These are phyloP conservation scores for Plasmodium vivax DNA, from an alignment of 169 alveolate genomes.

Conservation along the genomic window DNA sequence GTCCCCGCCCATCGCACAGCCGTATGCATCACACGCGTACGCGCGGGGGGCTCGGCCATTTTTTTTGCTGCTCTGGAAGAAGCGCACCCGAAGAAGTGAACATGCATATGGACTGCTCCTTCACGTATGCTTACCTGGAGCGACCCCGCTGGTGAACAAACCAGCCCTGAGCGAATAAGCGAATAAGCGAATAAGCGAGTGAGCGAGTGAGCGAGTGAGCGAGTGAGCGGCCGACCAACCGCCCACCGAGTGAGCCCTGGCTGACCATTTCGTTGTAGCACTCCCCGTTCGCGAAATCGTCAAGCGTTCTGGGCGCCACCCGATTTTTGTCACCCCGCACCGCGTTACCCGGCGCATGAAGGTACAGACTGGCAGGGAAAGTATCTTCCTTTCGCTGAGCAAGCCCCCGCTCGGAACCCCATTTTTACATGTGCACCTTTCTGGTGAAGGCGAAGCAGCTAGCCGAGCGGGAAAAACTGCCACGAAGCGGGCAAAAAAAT, in stretches of 20 bases:
- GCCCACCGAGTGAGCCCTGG: neutral
- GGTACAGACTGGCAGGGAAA: too few species aligned
- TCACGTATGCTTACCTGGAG: neutral
- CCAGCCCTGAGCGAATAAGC: neutral
- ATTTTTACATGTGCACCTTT: neutral
- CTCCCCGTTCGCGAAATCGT: neutral
- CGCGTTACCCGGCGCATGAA: neutral
- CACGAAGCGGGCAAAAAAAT: neutral
- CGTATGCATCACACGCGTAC: too few species aligned
- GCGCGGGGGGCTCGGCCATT: neutral
- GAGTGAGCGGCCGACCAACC: neutral
- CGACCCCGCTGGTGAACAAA: neutral
- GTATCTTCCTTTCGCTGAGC: neutral
- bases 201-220: neutral
- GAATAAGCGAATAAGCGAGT: too few species aligned
- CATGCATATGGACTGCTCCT: neutral
- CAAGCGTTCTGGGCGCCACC: neutral
- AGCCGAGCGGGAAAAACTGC: neutral
- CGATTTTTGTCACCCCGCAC: neutral
- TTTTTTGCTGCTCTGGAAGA: neutral
- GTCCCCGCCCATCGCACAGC: neutral
- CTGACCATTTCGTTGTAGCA: neutral
- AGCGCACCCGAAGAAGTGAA: neutral
- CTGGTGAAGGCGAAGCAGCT: neutral
- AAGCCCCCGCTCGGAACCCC: neutral